Base-by-base conservation (phyloP, 768 basidiomycete species). In the Boletus sp. region DNA sequence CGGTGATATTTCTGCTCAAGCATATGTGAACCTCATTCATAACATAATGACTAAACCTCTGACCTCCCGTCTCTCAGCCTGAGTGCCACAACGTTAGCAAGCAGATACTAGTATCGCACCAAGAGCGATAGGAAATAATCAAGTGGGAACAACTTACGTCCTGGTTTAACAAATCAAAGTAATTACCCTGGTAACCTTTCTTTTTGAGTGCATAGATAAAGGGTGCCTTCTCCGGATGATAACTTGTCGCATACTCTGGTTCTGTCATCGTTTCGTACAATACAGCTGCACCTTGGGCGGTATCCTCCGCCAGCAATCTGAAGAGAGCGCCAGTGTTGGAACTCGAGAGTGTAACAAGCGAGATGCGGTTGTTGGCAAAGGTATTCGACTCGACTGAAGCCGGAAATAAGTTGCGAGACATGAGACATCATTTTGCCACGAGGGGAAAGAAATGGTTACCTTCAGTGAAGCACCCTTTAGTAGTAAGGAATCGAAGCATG, bases 311-410 rank as follows among this genome's bases (percentile, higher is more conserved):
- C 9, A 52, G 33, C 17, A 59, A 36, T 10, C 54, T 55, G 0
- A 55, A 50, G 9, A 66, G 52, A 14, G 50, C 63, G 5, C 60
- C 61, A 17, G 1, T 12, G 18, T 47, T 44, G 20, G 51, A 65
- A 29, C 8, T 53, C 17, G 63, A 63, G 45, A 55, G 61, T 6
- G 68, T 61, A 4, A 68, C 42, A 15, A 71, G 63, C 1, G 73
- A 73, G 24, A 73, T 56, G 14, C 71, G 73, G 44, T 70, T 75
- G 47, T 74, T 74, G 14, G 71, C 70, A 56, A 71, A 74, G 0
- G 52, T 52, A n/a, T 71, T 63, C 5, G 59, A 61, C 7, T 60
- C 51, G 9, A 75, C 72, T 69, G 15, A 28, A 39, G 24, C 36
- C 1, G 46, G 11, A n/a, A 3, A 30, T 40, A 5, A 52, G 47